These are phyloP conservation scores for Combretum micranthum DNA, from an alignment of 345 rosid genomes.

Conservation along the genomic window DNA sequence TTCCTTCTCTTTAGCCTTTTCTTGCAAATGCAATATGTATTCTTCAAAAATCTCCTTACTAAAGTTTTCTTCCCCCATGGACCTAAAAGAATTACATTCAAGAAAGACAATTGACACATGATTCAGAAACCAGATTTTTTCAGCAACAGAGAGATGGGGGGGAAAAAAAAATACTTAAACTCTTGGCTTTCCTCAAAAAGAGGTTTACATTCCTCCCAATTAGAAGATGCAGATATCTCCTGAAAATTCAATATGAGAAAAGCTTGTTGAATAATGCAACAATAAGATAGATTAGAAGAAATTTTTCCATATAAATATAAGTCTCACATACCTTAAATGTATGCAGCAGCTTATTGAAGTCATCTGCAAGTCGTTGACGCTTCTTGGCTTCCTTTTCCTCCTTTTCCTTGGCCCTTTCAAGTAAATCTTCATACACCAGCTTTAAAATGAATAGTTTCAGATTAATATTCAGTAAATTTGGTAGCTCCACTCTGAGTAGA, in stretches of 20 bases:
- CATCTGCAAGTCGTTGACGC: conserved; percentile 82
- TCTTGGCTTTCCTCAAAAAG: conserved; percentile 81
- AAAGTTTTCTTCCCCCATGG: conserved; percentile 66
- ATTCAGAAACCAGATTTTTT: neutral
- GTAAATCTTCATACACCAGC: conserved; percentile 80
- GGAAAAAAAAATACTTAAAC: conserved; percentile 43
- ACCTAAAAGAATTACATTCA: conserved; percentile 25
- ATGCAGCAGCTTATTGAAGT: conserved; percentile 60
- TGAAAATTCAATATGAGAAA: conserved; percentile 13
- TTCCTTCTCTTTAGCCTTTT: conserved; percentile 91
- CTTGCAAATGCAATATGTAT: conserved; percentile 54
- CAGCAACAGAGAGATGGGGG: neutral
- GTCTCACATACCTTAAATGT: conserved; percentile 54
- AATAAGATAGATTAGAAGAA: neutral
- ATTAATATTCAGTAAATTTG: no score
- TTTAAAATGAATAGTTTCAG: conserved; percentile 18
- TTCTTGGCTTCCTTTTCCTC: conserved; percentile 95
- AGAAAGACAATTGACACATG: neutral
- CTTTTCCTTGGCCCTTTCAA: conserved; percentile 86
- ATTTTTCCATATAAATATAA: neutral
- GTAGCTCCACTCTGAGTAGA: no score
- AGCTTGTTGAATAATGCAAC: neutral
- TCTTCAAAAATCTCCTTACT: conserved; percentile 76
- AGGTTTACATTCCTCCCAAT: conserved; percentile 72
- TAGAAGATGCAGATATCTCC: conserved; percentile 75